Evolutionary conservation across 106 monocot species (phyloP).

Genomic region (Allium cepa): DNA sequence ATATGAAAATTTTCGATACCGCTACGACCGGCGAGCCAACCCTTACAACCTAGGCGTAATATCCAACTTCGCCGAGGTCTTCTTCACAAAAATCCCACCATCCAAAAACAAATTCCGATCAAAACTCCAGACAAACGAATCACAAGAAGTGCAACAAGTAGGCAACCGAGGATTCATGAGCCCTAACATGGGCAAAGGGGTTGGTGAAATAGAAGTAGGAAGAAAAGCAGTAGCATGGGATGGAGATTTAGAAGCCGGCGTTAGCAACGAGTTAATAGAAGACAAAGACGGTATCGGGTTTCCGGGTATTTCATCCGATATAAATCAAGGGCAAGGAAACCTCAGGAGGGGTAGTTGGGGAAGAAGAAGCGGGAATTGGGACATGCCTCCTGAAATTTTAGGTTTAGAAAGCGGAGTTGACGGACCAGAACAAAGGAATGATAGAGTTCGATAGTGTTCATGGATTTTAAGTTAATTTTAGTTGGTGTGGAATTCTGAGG

Average conservation of each 20-base stretch:
- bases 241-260: slow-evolving; percentile 15
- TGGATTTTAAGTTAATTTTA: neutral
- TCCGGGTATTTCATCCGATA: slow-evolving; percentile 19
- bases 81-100: slow-evolving; percentile 53
- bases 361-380: slow-evolving; percentile 32
- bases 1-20: slow-evolving; percentile 94
- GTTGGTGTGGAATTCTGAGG: too few species aligned
- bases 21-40: slow-evolving; percentile 73
- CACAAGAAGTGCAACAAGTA: slow-evolving; percentile 6
- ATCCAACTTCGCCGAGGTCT: slow-evolving; percentile 73
- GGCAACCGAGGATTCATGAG: slow-evolving; percentile 57
- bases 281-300: slow-evolving; percentile 32
- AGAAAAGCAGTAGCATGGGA: slow-evolving; percentile 69
- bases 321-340: neutral
- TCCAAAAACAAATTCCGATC: slow-evolving; percentile 79
- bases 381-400: slow-evolving; percentile 17
- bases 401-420: slow-evolving; percentile 11
- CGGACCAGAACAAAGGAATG: slow-evolving; percentile 16
- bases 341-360: slow-evolving; percentile 13
- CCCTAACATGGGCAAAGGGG: slow-evolving; percentile 64
- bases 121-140: slow-evolving; percentile 24
- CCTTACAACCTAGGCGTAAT: slow-evolving; percentile 69
- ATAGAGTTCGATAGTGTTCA: slow-evolving; percentile 6
- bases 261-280: slow-evolving; percentile 10
- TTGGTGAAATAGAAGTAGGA: slow-evolving; percentile 60